Base-by-base conservation (phyloP, 768 basidiomycete genomes). In the Daedaleopsis sinensis region DNA sequence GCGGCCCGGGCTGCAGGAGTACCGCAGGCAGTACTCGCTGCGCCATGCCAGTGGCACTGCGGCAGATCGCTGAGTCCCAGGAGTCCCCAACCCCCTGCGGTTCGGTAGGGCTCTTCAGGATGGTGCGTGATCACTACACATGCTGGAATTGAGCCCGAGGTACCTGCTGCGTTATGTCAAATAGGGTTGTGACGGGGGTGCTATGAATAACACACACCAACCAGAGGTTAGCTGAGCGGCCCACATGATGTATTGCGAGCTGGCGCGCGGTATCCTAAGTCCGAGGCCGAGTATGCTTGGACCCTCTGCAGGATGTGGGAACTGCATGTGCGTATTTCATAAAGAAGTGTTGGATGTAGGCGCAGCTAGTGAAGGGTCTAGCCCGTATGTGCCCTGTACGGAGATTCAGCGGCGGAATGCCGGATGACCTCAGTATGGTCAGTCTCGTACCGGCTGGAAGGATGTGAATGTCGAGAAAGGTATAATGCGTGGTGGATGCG, bases 401-500 rank as follows among this genome's bases (percentile, higher is more conserved):
- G 62, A 36, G 58, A 57, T 52, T 46, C 18, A 49, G 55, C 58
- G 62, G 62, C 43, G 53, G 58, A 37, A 64, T 24, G 15, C 37
- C 62, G 62, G 56, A 32, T 7, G 27, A 3, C 27, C 27, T 7
- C 4, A 32, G 27, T 32, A 32, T 32, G 27, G 27, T 32, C 27
- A 32, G 27, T 7, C 27, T 32, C 39, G 39, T 18, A 42, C 39
- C 39, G 39, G 18, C 39, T 12, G 39, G 39, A 42, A 18, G 18
- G 18, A 42, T 42, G 39, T 42, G 13, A 42, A 42, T 42, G 39
- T 42, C 13, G 39, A 42, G 39, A 32, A 32, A 32, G 27, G 27
- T 32, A 7, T 32, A 7, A 32, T 32, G 39, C 39, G 39, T 42
- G 39, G 11, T 42, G 39, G 10, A 42, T 42, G 39, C 39, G 39